A percentile compares a stretch with the other conserved stretches of the same genome.
Evolutionary conservation across 2,329 filamentous ascomycete species (phyloP).

Genomic region (Endothia cerciana): DNA sequence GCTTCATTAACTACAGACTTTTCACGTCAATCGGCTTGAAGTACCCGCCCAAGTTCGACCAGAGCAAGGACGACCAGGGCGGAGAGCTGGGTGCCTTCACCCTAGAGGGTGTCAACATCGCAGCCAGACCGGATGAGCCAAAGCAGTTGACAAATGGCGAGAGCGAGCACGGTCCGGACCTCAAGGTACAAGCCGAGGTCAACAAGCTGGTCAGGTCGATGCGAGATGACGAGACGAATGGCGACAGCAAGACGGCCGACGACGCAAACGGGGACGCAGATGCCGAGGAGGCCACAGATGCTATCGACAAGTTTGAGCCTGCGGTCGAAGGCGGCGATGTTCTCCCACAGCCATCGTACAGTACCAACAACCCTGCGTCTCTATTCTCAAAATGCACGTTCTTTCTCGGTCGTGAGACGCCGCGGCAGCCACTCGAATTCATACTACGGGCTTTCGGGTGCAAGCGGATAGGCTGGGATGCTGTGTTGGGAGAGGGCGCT

Average conservation of each 20-base stretch:
- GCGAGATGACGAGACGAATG: constrained; percentile 52
- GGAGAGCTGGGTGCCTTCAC: constrained; percentile 91
- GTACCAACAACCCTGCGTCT: constrained; percentile 68
- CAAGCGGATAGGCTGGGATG: constrained; percentile 94
- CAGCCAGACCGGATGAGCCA: constrained; percentile 57
- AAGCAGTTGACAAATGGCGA: constrained; percentile 57
- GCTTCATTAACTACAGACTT: constrained; percentile 94
- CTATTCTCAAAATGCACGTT: constrained; percentile 89
- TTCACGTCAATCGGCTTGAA: constrained; percentile 91
- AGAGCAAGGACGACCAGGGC: constrained; percentile 82
- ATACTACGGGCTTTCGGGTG: constrained; percentile 92
- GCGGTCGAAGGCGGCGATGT: constrained; percentile 83
- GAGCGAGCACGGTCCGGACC: constrained; percentile 59
- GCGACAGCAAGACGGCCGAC: constrained; percentile 45
- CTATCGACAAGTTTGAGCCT: constrained; percentile 91
- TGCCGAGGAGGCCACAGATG: constrained; percentile 56
- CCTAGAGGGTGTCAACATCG: constrained; percentile 73
- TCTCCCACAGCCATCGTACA: constrained; percentile 75
- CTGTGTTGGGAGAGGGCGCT: constrained; percentile 85
- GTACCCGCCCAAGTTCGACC: constrained; percentile 94
- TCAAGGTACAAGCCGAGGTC: constrained; percentile 67
- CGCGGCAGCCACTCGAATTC: constrained; percentile 88
- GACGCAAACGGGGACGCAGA: constrained; percentile 49
- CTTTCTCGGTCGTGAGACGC: constrained; percentile 92
- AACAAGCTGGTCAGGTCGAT: constrained; percentile 72